Base-by-base conservation (phyloP, 179 eudicot genomes). In the Heliamphora pulchella region DNA sequence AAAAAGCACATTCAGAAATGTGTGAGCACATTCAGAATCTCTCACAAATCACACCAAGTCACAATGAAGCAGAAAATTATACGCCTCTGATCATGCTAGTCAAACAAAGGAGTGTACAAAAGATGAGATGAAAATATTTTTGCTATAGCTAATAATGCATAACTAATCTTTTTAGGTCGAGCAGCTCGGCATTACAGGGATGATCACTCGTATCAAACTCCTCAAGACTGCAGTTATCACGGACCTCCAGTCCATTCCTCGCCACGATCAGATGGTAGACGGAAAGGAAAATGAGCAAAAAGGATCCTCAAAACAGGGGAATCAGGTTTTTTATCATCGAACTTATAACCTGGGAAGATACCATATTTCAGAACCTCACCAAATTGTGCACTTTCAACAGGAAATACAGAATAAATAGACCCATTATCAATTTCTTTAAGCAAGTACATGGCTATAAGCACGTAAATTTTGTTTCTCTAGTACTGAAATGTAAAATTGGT, bases 221-320 rank as follows among this genome's bases (percentile, higher is more conserved):
- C 51, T 8, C 13, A 22, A 20, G 48, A 15, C 50, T 43, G 15
- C 41, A 17, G 8, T 51, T 20, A 65, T 79, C 78, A 55, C 22
- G 71, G 75, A 79, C 81, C 83, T 76, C 83, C 82, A 15, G 79
- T 5, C 74, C 79, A 82, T 74, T 53, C 85, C 68, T 83, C 88
- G 2, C 83, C 94, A 59, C 69, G 82, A 71, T 84, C 86, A 71
- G 96, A 82, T 57, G 94, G 94, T 63, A 80, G 85, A 39, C 86
- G 89, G 65, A 95, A 91, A 13, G 98, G 98, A 80, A 95, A 95
- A 83, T 94, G 92, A n/a, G 97, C 97, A 80, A 93, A 93, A 70
- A 88, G 89, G 75, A 95, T 88, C 86, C 76, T 86, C 79, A 95
- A 64, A 63, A 82, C 83, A 4, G 95, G 85, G 67, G 97, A 84